Percentiles rank a stretch among this genome's conserved stretches.
Conservation (phyloP, 2,329 filamentous ascomycete species). For the Neofusicoccum laricinum region DNA sequence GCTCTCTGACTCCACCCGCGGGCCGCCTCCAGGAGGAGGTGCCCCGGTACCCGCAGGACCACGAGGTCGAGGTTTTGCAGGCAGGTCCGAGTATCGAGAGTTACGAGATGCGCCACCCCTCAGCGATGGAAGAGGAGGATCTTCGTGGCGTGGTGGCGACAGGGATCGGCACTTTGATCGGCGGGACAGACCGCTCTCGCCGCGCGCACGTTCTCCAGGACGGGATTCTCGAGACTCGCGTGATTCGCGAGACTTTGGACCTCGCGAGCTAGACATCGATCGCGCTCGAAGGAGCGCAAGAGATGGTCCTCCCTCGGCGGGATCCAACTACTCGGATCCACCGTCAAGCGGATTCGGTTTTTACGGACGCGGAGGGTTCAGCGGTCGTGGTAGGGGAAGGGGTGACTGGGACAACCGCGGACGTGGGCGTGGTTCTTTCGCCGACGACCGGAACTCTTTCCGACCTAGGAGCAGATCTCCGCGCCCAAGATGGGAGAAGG, state of each 20-base stretch:
- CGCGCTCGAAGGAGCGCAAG: constrained; percentile 66
- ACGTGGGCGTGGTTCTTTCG: constrained; percentile 46
- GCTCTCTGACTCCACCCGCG: constrained; percentile 60
- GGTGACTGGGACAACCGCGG: constrained; percentile 52
- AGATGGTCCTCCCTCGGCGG: constrained; percentile 70
- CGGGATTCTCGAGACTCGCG: constrained; percentile 59
- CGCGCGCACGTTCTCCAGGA: constrained; percentile 62
- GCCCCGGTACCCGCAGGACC: constrained; percentile 43
- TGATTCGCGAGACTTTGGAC: constrained; percentile 58
- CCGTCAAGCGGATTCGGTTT: constrained; percentile 47
- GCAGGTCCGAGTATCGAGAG: constrained; percentile 55
- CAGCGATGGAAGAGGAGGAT: constrained; percentile 61
- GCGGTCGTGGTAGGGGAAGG: constrained; percentile 41
- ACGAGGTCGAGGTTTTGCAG: constrained; percentile 62
- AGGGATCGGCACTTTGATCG: constrained; percentile 51
- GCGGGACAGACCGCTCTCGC: constrained; percentile 60
- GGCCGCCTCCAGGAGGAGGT: constrained; percentile 31
- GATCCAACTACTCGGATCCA: constrained; percentile 68
- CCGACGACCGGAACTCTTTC: constrained; percentile 55
- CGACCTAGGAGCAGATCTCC: constrained; percentile 63
- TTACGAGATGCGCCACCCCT: constrained; percentile 56
- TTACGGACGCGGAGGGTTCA: constrained; percentile 51
- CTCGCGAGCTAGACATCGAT: constrained; percentile 64
- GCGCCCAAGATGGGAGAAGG: constrained; percentile 56
- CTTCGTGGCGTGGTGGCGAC: constrained; percentile 50